Evolutionary conservation across 192 early-diverging fungal species (phyloP), one percentile per base, ranked within the genome.

Genomic region (Physocladia obscura): DNA sequence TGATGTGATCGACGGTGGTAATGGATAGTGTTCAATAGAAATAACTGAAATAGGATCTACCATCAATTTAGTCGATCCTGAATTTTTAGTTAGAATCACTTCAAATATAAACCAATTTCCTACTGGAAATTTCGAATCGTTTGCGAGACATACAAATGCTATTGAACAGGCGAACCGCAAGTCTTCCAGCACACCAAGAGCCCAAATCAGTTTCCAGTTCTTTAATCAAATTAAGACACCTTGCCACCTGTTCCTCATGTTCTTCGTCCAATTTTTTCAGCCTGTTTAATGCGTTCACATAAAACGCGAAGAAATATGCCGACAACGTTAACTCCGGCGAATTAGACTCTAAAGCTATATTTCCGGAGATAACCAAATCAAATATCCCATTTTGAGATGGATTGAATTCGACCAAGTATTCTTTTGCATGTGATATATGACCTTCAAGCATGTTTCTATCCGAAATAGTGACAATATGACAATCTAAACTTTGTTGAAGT

Each of bases 351-450:
- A n/a, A 21, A 38, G n/a, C 49, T 19, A 3, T 50, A 26, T 29
- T 50, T 31, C 5, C 21, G 17, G 58, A 32, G 11, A 39, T 62
- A 36, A 38, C 26, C 15, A n/a, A 38, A 37, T 40, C 26, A 15
- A 13, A 44, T 13, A 31, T n/a, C 32, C 5, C 30, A 4, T 24
- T 21, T 2, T 36, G 24, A 17, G 6, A 27, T n/a, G 65, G 36
- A 37, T 55, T 35, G 58, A 71, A 80, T 39, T 80, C 79, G 34
- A 80, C 59, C 47, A 80, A n/a, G n/a, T 51, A 39, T 37, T 80
- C 79, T 6, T 52, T 17, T 2, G 79, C 75, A 3, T 44, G 27
- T 3, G 79, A 70, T 24, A 80, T 64, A 50, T 54, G 72, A 11
- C 38, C 49, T 2, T 56, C 31, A 19, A 80, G 56, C 15, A 8